A percentile compares a stretch with the other conserved stretches of the same genome.
phyloP scores from a whole-genome alignment of 2,329 filamentous ascomycete genomes.

The Aspergillus felis region DNA sequence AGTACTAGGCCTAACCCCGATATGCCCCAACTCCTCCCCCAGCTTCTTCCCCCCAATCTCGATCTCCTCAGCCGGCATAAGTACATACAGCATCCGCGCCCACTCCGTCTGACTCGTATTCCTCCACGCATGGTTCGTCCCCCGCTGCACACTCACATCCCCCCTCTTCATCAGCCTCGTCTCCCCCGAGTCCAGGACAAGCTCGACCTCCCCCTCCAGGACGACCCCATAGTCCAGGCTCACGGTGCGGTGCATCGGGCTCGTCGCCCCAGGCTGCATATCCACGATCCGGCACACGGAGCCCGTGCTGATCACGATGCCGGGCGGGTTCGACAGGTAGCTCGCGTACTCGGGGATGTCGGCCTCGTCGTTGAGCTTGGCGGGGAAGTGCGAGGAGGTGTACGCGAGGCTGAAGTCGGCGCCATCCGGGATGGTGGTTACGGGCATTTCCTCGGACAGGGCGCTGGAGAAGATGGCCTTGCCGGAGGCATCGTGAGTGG shows the following conservation, averaged over 20 bases:
- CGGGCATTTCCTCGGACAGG: constrained; percentile 19
- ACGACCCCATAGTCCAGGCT: constrained; percentile 51
- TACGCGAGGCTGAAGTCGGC: constrained; percentile 50
- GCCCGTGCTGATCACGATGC: constrained; percentile 47
- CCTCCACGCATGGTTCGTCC: constrained; percentile 36
- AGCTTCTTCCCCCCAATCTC: too few relatives aligned
- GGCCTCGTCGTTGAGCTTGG: constrained; percentile 42
- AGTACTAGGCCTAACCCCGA: constrained; percentile 17
- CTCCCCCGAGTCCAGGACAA: constrained; percentile 49
- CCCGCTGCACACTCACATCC: constrained; percentile 52
- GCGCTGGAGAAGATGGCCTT: constrained; percentile 32
- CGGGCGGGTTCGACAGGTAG: too few relatives aligned
- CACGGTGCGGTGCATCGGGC: constrained; percentile 50
- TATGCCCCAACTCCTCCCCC: constrained; percentile 6
- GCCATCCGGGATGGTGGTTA: constrained; percentile 31
- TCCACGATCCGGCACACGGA: constrained; percentile 41
- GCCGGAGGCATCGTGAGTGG: constrained; percentile 32
- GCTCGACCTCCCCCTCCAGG: constrained; percentile 48
- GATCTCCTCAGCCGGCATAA: constrained; percentile 16
- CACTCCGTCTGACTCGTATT: constrained; percentile 26
- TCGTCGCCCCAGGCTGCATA: constrained; percentile 39
- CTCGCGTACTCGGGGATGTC: constrained; percentile 35
- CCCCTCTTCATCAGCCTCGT: constrained; percentile 44
- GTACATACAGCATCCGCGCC: constrained; percentile 28
- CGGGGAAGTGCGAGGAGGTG: constrained; percentile 47